A percentile compares a stretch with the other conserved stretches of the same genome.
Conservation (phyloP, 768 basidiomycete genomes). For the Tephrocybe sp. region DNA sequence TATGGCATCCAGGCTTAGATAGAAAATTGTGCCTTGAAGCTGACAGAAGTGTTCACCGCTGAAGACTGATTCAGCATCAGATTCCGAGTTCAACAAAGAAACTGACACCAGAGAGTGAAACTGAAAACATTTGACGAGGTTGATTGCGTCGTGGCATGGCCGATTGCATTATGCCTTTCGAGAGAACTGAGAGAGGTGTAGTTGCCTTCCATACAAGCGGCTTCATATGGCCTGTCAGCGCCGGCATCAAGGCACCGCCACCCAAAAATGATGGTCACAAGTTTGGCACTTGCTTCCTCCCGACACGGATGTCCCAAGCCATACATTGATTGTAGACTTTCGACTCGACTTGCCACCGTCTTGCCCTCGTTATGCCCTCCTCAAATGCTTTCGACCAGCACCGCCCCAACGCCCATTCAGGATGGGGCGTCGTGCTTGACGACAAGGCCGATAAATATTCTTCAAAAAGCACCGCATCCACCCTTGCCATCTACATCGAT, state of each 20-base stretch:
- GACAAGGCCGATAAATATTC: conserved; percentile 33
- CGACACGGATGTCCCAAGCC: conserved; percentile 12
- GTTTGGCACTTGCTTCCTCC: background rate
- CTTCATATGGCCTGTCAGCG: no score
- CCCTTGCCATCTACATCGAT: conserved; percentile 24
- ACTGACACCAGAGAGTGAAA: no score
- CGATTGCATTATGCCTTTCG: no score
- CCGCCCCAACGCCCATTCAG: conserved; percentile 20
- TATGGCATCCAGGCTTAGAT: no score
- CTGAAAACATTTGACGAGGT: no score
- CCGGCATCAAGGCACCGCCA: conserved; percentile 1
- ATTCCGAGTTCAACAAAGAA: no score
- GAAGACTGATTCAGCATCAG: no score
- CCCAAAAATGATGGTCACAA: conserved; percentile 16
- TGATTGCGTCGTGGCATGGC: no score
- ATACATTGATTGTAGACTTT: conserved; percentile 11
- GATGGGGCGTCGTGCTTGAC: conserved; percentile 31
- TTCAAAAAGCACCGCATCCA: conserved; percentile 22
- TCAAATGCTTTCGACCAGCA: conserved; percentile 26
- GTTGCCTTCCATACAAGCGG: no score
- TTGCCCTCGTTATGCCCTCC: conserved; percentile 21
- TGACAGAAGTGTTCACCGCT: no score
- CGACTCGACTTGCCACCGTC: background rate
- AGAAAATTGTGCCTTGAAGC: no score
- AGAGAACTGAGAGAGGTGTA: no score